Conservation (phyloP, 495 filamentous ascomycete genomes). For the Podospora pseudoanserina region DNA sequence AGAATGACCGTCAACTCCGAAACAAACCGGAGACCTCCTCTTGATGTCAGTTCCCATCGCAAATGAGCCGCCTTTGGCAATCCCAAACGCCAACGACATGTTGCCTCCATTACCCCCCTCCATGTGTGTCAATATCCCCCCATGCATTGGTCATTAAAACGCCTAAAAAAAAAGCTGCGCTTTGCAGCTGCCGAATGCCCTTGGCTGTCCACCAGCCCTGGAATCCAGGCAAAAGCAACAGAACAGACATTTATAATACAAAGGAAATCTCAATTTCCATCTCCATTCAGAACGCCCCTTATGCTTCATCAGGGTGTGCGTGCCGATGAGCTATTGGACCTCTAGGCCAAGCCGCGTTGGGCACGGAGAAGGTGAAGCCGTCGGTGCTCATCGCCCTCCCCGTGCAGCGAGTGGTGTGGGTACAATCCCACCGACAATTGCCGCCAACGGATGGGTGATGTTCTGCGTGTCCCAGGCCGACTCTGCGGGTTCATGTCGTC, state of each 20-base stretch:
- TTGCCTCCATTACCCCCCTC: neutral
- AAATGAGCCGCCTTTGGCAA: neutral
- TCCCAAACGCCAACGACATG: neutral
- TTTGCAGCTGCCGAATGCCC: neutral
- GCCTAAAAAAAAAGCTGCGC: neutral
- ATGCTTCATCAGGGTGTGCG: neutral
- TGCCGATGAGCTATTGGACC: neutral
- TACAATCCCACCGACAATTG: slow-evolving; percentile 21
- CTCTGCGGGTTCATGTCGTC: slow-evolving; percentile 2
- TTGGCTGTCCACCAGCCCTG: neutral
- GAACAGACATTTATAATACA: neutral
- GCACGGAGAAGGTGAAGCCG: slow-evolving; percentile 29
- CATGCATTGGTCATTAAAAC: neutral
- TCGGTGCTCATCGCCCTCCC: slow-evolving; percentile 25
- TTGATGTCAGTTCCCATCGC: neutral
- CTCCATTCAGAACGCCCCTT: neutral
- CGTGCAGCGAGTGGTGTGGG: slow-evolving; percentile 9
- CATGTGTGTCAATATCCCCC: neutral
- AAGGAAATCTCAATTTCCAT: neutral
- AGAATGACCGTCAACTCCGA: neutral
- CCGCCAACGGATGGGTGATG: slow-evolving; percentile 16
- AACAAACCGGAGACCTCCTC: neutral
- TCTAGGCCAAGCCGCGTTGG: slow-evolving; percentile 28
- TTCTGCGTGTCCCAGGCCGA: slow-evolving; percentile 12
- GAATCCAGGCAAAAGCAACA: neutral